Evolutionary conservation across 2,329 filamentous ascomycete species (phyloP).

Genomic region (Talaromyces sp.): DNA sequence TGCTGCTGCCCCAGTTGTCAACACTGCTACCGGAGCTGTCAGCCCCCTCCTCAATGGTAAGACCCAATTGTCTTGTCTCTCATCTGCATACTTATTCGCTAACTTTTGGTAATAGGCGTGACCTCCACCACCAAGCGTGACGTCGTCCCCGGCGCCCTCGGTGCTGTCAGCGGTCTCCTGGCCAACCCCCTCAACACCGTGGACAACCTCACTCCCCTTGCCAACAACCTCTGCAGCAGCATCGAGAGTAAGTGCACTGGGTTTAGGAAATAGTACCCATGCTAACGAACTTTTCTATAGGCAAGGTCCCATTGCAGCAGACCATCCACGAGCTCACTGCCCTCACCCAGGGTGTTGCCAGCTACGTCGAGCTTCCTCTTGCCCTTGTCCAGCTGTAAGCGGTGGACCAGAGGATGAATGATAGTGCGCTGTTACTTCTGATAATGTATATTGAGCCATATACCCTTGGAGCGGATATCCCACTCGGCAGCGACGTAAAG

Average conservation of each 20-base stretch:
- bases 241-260: conserved; percentile 2
- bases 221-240: conserved; percentile 11
- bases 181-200: conserved; percentile 5
- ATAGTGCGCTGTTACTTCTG: not conserved
- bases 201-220: not conserved
- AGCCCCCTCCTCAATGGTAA: conserved; percentile 2
- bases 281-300: not conserved
- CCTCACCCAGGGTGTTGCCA: conserved; percentile 9
- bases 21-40: not conserved
- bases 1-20: conserved; percentile 1
- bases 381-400: conserved; percentile 7
- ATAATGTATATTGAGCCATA: not conserved
- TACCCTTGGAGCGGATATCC: not conserved
- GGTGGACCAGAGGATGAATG: not conserved
- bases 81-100: not conserved
- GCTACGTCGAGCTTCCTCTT: conserved; percentile 4
- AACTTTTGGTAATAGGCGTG: not conserved
- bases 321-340: conserved; percentile 7
- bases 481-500: not conserved
- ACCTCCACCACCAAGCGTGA: conserved; percentile 5
- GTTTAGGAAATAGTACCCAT: not conserved
- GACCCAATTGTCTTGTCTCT: not conserved
- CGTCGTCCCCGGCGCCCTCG: conserved; percentile 1
- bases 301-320: conserved; percentile 6
- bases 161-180: conserved; percentile 1